Conservation (phyloP, 352 stramenopile genomes). For the Phytophthora pinifolia region DNA sequence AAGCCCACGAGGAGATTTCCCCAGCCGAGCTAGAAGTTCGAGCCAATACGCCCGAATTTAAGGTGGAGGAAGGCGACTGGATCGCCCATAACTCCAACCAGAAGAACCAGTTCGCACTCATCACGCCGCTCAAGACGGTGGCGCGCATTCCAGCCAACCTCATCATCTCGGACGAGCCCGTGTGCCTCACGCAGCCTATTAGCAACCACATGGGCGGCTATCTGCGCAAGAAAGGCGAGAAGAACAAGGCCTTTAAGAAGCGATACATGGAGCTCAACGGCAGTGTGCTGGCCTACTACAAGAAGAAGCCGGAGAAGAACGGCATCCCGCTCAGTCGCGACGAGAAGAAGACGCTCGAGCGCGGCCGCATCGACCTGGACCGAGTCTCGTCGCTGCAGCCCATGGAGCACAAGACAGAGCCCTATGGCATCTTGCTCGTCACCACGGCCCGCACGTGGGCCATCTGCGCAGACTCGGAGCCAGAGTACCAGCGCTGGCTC, state of each 20-base stretch:
- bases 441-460: constrained; percentile 79
- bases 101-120: constrained; percentile 78
- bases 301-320: constrained; percentile 84
- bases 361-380: constrained; percentile 78
- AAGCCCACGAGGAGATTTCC: constrained; percentile 81
- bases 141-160: constrained; percentile 68
- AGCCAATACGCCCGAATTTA: constrained; percentile 90
- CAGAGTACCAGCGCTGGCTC: constrained; percentile 80
- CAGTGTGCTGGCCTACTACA: constrained; percentile 77
- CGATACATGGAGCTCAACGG: constrained; percentile 86
- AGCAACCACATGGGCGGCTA: constrained; percentile 67
- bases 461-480: constrained; percentile 68
- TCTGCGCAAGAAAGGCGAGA: constrained; percentile 82
- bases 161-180: constrained; percentile 61
- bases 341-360: constrained; percentile 76
- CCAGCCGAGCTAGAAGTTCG: constrained; percentile 79
- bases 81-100: constrained; percentile 79
- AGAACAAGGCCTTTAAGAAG: constrained; percentile 80
- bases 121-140: constrained; percentile 83
- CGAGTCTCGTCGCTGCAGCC: constrained; percentile 80
- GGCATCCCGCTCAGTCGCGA: constrained; percentile 65
- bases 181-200: constrained; percentile 36
- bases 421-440: constrained; percentile 79
- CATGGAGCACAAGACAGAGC: constrained; percentile 60
- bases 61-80: constrained; percentile 85